Percentiles rank a stretch among this genome's conserved stretches.
These are phyloP conservation scores for Yamadazyma sp. DNA, from an alignment of 805 yeast species.

Conservation along the genomic window DNA sequence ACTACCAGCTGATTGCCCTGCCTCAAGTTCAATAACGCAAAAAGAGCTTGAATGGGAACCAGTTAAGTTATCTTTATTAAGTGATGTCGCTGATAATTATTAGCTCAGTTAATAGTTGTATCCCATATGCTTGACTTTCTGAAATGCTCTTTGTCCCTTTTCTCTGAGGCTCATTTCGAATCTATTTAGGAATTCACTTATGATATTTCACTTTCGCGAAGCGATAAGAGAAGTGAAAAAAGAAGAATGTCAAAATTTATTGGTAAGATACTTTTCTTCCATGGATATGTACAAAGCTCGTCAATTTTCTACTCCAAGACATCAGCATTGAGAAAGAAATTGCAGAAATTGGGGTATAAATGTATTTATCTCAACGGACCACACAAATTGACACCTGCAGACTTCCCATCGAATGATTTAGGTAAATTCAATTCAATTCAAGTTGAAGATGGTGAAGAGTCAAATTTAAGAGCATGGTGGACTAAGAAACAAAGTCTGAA, in stretches of 20 bases:
- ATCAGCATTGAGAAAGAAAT: conserved; percentile 78
- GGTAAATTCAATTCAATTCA: conserved; percentile 43
- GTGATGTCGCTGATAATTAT: conserved; percentile 16
- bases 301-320: conserved; percentile 83
- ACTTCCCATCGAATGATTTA: conserved; percentile 67
- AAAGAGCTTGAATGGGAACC: conserved; percentile 25
- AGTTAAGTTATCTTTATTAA: conserved; percentile 13
- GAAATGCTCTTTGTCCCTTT: too few species aligned
- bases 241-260: conserved; percentile 3
- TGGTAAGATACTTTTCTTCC: conserved; percentile 74
- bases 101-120: too few species aligned
- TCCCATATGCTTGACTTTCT: too few species aligned
- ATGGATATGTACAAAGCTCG: conserved; percentile 87
- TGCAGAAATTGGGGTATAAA: conserved; percentile 64
- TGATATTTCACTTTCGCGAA: too few species aligned
- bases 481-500: conserved; percentile 43
- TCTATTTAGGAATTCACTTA: too few species aligned
- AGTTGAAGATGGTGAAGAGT: conserved; percentile 30
- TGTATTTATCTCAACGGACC: conserved; percentile 83
- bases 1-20: conserved; percentile 5
- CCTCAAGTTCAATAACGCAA: conserved; percentile 15
- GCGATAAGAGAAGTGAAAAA: too few species aligned
- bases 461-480: conserved; percentile 73
- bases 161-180: too few species aligned
- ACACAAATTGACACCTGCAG: conserved; percentile 56